phyloP scores from a whole-genome alignment of 345 rosid species.

The Sonneratia alba region DNA sequence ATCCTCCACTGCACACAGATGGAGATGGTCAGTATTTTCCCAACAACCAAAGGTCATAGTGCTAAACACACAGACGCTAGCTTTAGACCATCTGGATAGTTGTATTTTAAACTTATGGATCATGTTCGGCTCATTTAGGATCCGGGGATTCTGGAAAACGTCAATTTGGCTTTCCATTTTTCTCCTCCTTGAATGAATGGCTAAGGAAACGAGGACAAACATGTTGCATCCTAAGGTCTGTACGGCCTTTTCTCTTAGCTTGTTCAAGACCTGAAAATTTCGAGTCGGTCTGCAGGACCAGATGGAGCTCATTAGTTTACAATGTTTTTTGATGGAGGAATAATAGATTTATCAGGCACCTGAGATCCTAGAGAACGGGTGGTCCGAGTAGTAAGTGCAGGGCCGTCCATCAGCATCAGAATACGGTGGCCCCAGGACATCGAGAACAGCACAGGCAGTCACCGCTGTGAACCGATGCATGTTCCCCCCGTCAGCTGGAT shows the following conservation, averaged over 20 bases:
- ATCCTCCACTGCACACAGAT: conserved; percentile 28
- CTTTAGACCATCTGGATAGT: no score
- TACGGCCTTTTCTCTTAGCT: no score
- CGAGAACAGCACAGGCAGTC: conserved; percentile 85
- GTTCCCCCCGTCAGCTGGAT: conserved; percentile 91
- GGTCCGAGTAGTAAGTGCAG: conserved; percentile 62
- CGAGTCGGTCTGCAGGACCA: background rate
- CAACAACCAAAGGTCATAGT: no score
- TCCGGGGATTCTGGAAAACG: no score
- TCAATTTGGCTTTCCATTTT: no score
- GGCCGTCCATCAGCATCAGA: conserved; percentile 61
- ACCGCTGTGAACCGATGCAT: conserved; percentile 86
- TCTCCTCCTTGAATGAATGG: no score
- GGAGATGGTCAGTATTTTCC: background rate
- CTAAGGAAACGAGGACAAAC: no score
- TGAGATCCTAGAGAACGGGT: conserved; percentile 37
- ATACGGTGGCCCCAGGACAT: conserved; percentile 91
- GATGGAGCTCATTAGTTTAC: background rate
- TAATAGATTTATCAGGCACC: conserved; percentile 21
- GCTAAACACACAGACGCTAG: no score
- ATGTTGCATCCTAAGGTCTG: no score
- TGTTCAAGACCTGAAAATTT: no score
- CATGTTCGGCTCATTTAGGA: no score
- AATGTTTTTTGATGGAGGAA: background rate
- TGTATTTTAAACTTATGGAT: no score